A percentile compares a stretch with the other conserved stretches of the same genome.
phyloP scores from a whole-genome alignment of 345 rosid species.

The Anacardium occidentale region DNA sequence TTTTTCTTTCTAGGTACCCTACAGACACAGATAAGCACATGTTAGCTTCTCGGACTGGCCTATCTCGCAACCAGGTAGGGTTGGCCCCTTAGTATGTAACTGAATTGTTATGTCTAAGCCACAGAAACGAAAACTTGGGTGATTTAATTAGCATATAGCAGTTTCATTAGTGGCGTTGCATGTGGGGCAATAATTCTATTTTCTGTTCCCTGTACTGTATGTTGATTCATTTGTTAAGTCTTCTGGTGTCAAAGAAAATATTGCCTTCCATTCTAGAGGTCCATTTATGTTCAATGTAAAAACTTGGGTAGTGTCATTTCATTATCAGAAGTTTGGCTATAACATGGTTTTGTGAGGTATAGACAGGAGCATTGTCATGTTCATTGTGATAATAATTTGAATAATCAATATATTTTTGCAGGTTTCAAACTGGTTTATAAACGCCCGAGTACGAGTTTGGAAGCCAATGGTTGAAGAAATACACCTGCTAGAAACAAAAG shows the following conservation, averaged over 20 bases:
- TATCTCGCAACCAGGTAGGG: slow-evolving; percentile 58
- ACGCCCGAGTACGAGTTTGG: slow-evolving; percentile 63
- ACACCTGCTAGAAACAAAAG: slow-evolving; percentile 54
- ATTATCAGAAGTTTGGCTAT: not conserved
- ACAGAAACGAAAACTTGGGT: not conserved
- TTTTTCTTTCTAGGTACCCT: slow-evolving; percentile 46
- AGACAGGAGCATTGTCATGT: not conserved
- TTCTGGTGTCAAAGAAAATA: not conserved
- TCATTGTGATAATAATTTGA: not conserved
- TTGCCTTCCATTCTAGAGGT: not conserved
- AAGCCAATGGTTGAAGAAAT: slow-evolving; percentile 71
- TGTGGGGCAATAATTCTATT: not conserved
- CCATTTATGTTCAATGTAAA: not conserved
- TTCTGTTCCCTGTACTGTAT: not conserved
- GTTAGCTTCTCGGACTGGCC: slow-evolving; percentile 60
- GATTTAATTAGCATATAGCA: slow-evolving; percentile 21
- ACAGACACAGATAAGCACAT: slow-evolving; percentile 61
- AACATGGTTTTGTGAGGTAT: not conserved
- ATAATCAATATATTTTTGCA: slow-evolving; percentile 13
- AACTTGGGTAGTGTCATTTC: not conserved
- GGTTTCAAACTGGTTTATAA: slow-evolving; percentile 75
- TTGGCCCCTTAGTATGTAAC: not conserved
- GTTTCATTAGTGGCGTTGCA: not conserved
- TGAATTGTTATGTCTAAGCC: slow-evolving; percentile 3
- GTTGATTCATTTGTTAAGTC: not conserved